A percentile compares a stretch with the other conserved stretches of the same genome.
Conservation (phyloP, 1,139 yeast genomes). For the Yamadazyma membranifaciens region DNA sequence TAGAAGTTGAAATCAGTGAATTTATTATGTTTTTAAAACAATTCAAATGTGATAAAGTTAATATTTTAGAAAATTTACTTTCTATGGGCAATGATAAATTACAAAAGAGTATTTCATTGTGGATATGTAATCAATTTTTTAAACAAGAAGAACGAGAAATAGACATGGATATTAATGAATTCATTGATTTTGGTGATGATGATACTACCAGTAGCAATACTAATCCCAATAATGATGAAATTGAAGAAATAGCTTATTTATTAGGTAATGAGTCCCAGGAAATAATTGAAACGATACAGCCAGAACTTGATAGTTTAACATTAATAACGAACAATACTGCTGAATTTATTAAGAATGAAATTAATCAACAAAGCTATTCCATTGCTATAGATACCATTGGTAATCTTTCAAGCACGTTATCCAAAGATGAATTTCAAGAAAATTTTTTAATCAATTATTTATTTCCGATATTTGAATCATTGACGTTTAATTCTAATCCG, state of each 20-base stretch:
- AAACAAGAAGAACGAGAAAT: slow-evolving; percentile 1
- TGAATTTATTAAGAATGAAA: slow-evolving; percentile 15
- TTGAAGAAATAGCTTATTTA: slow-evolving; percentile 16
- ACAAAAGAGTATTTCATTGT: slow-evolving; percentile 22
- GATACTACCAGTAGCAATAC: slow-evolving; percentile 1
- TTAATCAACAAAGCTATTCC: slow-evolving; percentile 24
- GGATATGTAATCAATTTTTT: slow-evolving; percentile 29
- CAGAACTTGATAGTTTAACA: slow-evolving; percentile 9
- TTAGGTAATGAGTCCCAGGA: slow-evolving; percentile 21
- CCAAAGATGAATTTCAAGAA: slow-evolving; percentile 28
- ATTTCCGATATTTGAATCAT: slow-evolving; percentile 33
- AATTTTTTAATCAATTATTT: slow-evolving; percentile 33
- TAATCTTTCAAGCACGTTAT: slow-evolving; percentile 20
- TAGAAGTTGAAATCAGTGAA: slow-evolving; percentile 17
- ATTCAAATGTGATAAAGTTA: slow-evolving; percentile 5
- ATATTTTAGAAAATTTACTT: slow-evolving; percentile 17
- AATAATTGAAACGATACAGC: slow-evolving; percentile 17
- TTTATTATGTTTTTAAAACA: slow-evolving; percentile 15
- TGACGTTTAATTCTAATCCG: slow-evolving; percentile 29
- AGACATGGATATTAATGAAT: slow-evolving; percentile 26
- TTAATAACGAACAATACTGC: slow-evolving; percentile 14
- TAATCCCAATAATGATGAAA: slow-evolving; percentile 4
- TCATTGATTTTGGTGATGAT: slow-evolving; percentile 13
- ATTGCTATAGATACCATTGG: slow-evolving; percentile 35
- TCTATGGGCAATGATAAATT: background rate